These are phyloP conservation scores for Xanthoparmelia taractica DNA, from an alignment of 495 filamentous ascomycete genomes.

Conservation along the genomic window DNA sequence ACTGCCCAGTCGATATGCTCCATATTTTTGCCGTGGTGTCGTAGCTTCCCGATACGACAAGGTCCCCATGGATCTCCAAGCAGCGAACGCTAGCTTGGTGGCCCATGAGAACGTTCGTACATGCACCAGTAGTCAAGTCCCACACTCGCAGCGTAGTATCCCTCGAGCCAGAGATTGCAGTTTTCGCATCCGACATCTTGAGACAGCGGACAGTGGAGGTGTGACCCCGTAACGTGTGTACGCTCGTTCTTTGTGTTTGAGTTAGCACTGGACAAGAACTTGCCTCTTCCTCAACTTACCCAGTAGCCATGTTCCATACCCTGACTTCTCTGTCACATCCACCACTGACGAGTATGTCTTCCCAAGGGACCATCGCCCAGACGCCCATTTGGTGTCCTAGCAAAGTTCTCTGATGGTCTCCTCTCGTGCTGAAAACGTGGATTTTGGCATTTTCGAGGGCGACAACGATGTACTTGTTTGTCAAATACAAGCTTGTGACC, in stretches of 20 bases:
- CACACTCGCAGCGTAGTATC: conserved; percentile 93
- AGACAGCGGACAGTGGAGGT: conserved; percentile 94
- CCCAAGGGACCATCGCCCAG: conserved; percentile 99
- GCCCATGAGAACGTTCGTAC: conserved; percentile 84
- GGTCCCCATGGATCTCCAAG: conserved; percentile 88
- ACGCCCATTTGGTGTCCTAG: conserved; percentile 98
- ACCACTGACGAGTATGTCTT: conserved; percentile 88
- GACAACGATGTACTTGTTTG: conserved; percentile 91
- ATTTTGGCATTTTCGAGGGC: conserved; percentile 98
- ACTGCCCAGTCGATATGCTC: conserved; percentile 91
- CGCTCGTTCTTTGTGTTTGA: conserved; percentile 45
- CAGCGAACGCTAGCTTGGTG: conserved; percentile 96
- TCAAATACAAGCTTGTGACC: conserved; percentile 91
- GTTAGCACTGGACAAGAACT: conserved; percentile 11
- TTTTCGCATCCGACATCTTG: conserved; percentile 91
- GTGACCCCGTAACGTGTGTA: conserved; percentile 85
- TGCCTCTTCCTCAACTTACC: conserved; percentile 41
- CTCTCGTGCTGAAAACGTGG: conserved; percentile 91
- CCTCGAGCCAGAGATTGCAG: conserved; percentile 90
- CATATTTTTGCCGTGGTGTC: conserved; percentile 95
- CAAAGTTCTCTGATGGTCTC: conserved; percentile 77
- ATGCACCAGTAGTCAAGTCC: conserved; percentile 82
- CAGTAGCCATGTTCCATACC: conserved; percentile 94
- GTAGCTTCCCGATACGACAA: conserved; percentile 93
- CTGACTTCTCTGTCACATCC: conserved; percentile 95